These are phyloP conservation scores for Candida nitratophila DNA, from an alignment of 805 yeast species.

Conservation along the genomic window DNA sequence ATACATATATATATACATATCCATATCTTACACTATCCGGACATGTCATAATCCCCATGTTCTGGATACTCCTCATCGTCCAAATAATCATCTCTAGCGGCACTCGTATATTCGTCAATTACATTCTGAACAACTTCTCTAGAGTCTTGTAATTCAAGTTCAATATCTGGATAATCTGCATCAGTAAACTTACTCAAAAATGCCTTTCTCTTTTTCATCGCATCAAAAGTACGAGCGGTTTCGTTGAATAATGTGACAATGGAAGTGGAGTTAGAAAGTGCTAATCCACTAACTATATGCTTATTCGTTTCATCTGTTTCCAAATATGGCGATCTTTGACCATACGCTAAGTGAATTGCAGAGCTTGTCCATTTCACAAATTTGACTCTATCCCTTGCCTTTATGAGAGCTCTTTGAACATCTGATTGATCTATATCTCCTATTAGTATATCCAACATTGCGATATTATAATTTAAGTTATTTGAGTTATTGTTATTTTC, in stretches of 20 bases:
- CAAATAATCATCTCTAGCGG: slow-evolving; percentile 35
- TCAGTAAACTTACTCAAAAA: slow-evolving; percentile 71
- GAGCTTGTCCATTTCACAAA: slow-evolving; percentile 87
- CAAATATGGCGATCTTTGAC: slow-evolving; percentile 61
- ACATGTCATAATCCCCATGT: slow-evolving; percentile 36
- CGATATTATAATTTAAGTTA: slow-evolving; percentile 53
- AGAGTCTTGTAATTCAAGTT: slow-evolving; percentile 43
- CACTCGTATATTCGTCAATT: slow-evolving; percentile 38
- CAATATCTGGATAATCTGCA: slow-evolving; percentile 38
- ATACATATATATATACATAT: too few relatives aligned
- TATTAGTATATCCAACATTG: slow-evolving; percentile 51
- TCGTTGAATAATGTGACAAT: slow-evolving; percentile 59
- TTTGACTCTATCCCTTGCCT: slow-evolving; percentile 57
- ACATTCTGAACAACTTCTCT: slow-evolving; percentile 38
- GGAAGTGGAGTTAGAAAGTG: slow-evolving; percentile 77
- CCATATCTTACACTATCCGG: neutral
- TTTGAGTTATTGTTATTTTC: slow-evolving; percentile 25
- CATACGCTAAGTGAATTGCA: slow-evolving; percentile 69
- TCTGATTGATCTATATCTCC: slow-evolving; percentile 67
- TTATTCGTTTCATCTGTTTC: slow-evolving; percentile 21
- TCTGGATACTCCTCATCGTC: slow-evolving; percentile 52
- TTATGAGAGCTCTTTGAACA: slow-evolving; percentile 56
- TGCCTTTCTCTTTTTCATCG: slow-evolving; percentile 72
- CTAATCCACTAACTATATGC: slow-evolving; percentile 63
- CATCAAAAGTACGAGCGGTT: slow-evolving; percentile 71